phyloP scores from a whole-genome alignment of 352 stramenopile genomes.

The Phytopythium litorale region DNA sequence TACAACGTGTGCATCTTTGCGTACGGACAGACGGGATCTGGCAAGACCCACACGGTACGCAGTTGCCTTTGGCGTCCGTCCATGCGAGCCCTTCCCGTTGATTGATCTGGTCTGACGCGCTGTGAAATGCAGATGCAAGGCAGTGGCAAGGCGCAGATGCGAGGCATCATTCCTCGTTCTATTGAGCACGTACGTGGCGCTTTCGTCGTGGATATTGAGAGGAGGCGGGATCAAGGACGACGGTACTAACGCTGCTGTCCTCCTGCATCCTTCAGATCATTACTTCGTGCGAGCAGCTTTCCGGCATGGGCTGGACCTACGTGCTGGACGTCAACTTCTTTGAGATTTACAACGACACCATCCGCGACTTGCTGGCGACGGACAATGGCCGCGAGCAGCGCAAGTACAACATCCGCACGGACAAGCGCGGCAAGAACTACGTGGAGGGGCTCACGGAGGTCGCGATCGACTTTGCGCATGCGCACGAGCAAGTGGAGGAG shows the following conservation, averaged over 20 bases:
- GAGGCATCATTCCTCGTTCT: conserved; percentile 97
- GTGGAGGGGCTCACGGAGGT: conserved; percentile 86
- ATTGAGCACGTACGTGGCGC: conserved; percentile 75
- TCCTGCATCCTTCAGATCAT: conserved; percentile 52
- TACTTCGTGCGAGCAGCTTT: conserved; percentile 58
- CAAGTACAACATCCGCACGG: conserved; percentile 83
- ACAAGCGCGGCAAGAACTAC: conserved; percentile 79
- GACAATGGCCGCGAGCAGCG: conserved; percentile 32
- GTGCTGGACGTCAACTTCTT: conserved; percentile 97
- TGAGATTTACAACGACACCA: conserved; percentile 99
- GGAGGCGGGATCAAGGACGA: neutral
- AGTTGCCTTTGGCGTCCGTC: neutral
- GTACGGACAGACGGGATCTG: conserved; percentile 96
- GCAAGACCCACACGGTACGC: conserved; percentile 94
- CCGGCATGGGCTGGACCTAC: conserved; percentile 93
- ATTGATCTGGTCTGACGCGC: neutral
- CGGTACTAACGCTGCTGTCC: neutral
- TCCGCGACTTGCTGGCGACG: conserved; percentile 94
- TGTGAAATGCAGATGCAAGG: conserved; percentile 90
- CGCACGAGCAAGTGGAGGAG: conserved; percentile 83
- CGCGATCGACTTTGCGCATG: conserved; percentile 74
- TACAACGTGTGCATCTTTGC: conserved; percentile 99
- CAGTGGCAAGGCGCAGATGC: conserved; percentile 93
- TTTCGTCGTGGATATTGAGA: neutral
- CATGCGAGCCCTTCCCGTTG: neutral